phyloP scores from a whole-genome alignment of 2,329 filamentous ascomycete species.

The Moelleriella libera region DNA sequence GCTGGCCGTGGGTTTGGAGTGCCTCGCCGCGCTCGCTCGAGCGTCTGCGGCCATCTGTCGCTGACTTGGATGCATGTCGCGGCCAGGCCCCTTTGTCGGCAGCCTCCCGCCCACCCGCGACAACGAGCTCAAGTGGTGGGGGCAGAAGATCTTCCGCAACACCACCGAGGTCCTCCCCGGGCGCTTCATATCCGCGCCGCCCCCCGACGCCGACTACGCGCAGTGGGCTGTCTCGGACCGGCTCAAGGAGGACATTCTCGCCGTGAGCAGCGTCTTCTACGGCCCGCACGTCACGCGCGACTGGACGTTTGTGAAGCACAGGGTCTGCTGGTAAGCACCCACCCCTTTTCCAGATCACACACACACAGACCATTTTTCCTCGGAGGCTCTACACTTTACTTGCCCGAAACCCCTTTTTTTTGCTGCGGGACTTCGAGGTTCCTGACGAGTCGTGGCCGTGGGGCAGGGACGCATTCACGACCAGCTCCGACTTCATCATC shows the following conservation, averaged over 20 bases:
- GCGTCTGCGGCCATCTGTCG: not conserved
- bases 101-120: conserved; percentile 39
- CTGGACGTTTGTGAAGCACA: conserved; percentile 47
- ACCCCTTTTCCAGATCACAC: not conserved
- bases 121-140: conserved; percentile 45
- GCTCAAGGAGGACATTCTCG: conserved; percentile 44
- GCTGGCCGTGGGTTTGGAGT: not conserved
- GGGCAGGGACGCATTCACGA: conserved; percentile 49
- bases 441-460: no score
- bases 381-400: no score
- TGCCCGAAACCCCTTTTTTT: no score
- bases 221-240: conserved; percentile 45
- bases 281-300: conserved; percentile 33
- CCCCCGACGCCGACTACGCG: conserved; percentile 38
- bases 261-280: conserved; percentile 43
- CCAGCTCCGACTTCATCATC: conserved; percentile 47
- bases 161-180: conserved; percentile 37
- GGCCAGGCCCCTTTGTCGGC: conserved; percentile 40
- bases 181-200: conserved; percentile 40
- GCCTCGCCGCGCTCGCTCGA: not conserved
- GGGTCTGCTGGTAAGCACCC: conserved; percentile 48
- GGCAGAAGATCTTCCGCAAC: conserved; percentile 44
- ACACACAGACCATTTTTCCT: no score
- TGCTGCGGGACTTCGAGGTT: no score
- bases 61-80: not conserved